Base-by-base conservation (phyloP, 2,329 filamentous ascomycete genomes). In the Colletotrichum caudatum region DNA sequence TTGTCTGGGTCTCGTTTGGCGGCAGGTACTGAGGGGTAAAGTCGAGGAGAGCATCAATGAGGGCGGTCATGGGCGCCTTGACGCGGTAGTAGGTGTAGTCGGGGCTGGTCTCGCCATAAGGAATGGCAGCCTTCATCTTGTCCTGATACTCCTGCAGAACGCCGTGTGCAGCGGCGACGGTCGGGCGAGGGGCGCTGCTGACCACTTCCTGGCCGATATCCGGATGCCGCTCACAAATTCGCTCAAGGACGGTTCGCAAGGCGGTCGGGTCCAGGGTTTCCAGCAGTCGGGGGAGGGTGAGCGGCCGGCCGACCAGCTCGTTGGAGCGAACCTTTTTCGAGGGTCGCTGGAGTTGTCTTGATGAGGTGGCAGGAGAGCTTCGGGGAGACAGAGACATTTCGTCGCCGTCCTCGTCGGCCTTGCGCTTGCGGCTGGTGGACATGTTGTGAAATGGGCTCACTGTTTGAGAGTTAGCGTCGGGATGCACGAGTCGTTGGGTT, bases 81-180 rank as follows among this genome's bases (percentile, higher is more conserved):
- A 98, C 93, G 76, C 96, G 91, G 80, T 98, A 97, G 81, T 98
- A 99, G 62, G 94, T 92, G 82, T 98, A 98, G 80, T 98, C 95
- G 53, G 94, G 94, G 70, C 91, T 93, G 16, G 92, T 89, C 76
- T 94, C 92, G 78, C 94, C 94, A 76, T 97, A 94, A 0, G 96
- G 96, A 76, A 97, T 94, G 1, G 95, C 91, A 29, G 89, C 89
- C 78, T 91, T 92, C 72, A 99, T 87, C 68, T 89, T 89, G 14
- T 90, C 87, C 79, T 97, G 92, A 81, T 99, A 99, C 73, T 92
- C 92, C 74, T 88, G 86, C 67, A 99, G 85, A 11, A 98, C 93
- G 56, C 92, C 88, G 33, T 98, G 85, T 0, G 94, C 94, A 12
- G 94, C 93, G 51, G 89, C 85, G 64, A 96, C 93, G 46, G 93